phyloP scores from a whole-genome alignment of 2,329 filamentous ascomycete species.

The Lachnum nothofagi region DNA sequence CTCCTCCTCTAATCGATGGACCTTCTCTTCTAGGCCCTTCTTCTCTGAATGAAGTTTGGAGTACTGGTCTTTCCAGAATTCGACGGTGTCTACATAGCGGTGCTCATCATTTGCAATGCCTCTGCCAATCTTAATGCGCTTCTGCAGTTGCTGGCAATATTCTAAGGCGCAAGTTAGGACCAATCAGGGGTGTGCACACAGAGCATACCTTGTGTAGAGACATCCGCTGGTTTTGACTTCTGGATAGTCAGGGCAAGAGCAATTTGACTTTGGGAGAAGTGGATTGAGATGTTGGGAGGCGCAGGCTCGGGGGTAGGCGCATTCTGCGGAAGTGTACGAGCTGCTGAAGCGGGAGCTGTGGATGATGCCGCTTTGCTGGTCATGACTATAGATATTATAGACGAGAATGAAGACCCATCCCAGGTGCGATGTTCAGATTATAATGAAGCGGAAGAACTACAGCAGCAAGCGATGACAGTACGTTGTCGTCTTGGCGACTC shows the following conservation, averaged over 20 bases:
- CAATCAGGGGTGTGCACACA: background rate
- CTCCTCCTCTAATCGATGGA: slow-evolving; percentile 17
- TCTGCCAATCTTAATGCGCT: slow-evolving; percentile 14
- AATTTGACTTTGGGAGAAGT: slow-evolving; percentile 23
- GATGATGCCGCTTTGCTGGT: background rate
- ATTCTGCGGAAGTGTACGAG: background rate
- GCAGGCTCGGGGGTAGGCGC: background rate
- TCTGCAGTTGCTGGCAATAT: slow-evolving; percentile 21
- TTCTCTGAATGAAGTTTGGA: slow-evolving; percentile 20
- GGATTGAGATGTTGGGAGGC: slow-evolving; percentile 3
- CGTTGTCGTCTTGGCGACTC: too few relatives aligned
- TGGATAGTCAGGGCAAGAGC: slow-evolving; percentile 23
- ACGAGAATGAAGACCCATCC: too few relatives aligned
- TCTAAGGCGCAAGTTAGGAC: slow-evolving; percentile 20
- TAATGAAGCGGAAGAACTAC: too few relatives aligned
- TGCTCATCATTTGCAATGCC: slow-evolving; percentile 2
- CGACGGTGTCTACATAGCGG: slow-evolving; percentile 26
- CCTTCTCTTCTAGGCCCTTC: slow-evolving; percentile 20
- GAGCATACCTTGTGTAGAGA: slow-evolving; percentile 21
- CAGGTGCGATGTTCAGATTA: too few relatives aligned
- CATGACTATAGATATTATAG: too few relatives aligned
- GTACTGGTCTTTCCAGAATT: slow-evolving; percentile 30
- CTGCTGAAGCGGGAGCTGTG: background rate
- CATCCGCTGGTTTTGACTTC: slow-evolving; percentile 20
- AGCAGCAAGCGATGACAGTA: too few relatives aligned